Base-by-base conservation (phyloP, 768 basidiomycete species). In the Boletus bicolor region DNA sequence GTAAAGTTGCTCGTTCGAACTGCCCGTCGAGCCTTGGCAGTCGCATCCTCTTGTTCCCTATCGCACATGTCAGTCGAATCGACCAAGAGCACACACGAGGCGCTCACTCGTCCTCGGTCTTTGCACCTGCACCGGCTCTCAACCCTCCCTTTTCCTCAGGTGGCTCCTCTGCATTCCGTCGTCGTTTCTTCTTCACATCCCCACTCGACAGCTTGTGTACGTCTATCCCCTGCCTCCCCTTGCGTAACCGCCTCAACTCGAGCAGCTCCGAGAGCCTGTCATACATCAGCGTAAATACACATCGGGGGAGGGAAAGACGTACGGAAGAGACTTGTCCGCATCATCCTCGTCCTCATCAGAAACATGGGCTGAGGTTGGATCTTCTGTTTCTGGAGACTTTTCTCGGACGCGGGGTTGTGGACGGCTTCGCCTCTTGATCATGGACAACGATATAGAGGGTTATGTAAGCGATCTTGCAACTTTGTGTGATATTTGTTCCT, bases 1-100 rank as follows among this genome's bases (percentile, higher is more conserved):
- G 97, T 99, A 68, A 99, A 98, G 74, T 97, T 97, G 73, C 91
- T 96, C 21, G 84, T 76, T 39, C 93, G 78, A 2, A 95, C 87
- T 6, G 86, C 82, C 49, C 85, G 78, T 55, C 91, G 78, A 10
- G 89, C 85, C 54, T 82, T 86, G 3, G 87, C 83, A 51, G 85
- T 84, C 32, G 84, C 81, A 44, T 86, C 85, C 41, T 82, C 82
- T 56, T 81, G 77, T 38, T 88, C 85, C 1, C 83, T 86, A 10
- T 26, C 24, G 10, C 19, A 15, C 34, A 43, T 26, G 28, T 30
- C 3, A 44, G 17, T 15, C 15, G 10, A 32, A 17, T 19, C n/a
- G 30, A 7, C 17, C 26, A 9, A 10, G 30, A 17, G 15, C 6
- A 17, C 5, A 17, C 5, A 11, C 14, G 30, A 51, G 1, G 35